Evolutionary conservation across 495 filamentous ascomycete species (phyloP), one percentile per base, ranked within the genome.

Genomic region (Cairneyella variabilis): DNA sequence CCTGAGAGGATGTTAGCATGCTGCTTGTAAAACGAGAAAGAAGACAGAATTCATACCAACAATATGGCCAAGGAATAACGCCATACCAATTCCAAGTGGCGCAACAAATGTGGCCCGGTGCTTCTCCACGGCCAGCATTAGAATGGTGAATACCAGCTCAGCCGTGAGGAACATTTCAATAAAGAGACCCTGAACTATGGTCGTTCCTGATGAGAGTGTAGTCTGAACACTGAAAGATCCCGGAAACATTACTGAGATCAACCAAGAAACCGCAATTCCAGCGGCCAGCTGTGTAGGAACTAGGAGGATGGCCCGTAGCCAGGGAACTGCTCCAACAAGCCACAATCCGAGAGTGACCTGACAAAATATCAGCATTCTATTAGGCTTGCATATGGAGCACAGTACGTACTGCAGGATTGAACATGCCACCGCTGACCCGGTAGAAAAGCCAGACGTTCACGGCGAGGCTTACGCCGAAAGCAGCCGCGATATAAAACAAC

Each of bases 331-430:
- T 9, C 79, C 79, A 25, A 83, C 72, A 0, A 84, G 61, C 48
- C 72, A 67, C 54, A 84, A 64, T 1, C 71, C 78, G 11, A 85
- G 60, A 3, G 80, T 80, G 5, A 82, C 71, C 70, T 48, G 21
- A 10, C 11, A 3, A 42, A 2, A 5, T 42, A 11, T 42, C 39
- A 42, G 16, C 39, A 22, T 12, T 38, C n/a, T n/a, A n/a, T n/a
- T n/a, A n/a, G n/a, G n/a, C n/a, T n/a, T n/a, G n/a, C n/a, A n/a
- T n/a, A n/a, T 20, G 37, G 20, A 54, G 67, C 59, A 66, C 76
- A 75, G 36, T 79, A 26, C 79, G 25, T 83, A 61, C 85, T 32
- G 83, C 86, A 0, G 90, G 90, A 60, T 95, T 86, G 58, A 86
- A 85, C 3, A 84, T 61, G 4, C 83, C 81, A 12, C 83, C 82